Percentiles rank a stretch among this genome's conserved stretches.
Conservation (phyloP, 176 grass and related monocot genomes). For the Raddia distichophylla region DNA sequence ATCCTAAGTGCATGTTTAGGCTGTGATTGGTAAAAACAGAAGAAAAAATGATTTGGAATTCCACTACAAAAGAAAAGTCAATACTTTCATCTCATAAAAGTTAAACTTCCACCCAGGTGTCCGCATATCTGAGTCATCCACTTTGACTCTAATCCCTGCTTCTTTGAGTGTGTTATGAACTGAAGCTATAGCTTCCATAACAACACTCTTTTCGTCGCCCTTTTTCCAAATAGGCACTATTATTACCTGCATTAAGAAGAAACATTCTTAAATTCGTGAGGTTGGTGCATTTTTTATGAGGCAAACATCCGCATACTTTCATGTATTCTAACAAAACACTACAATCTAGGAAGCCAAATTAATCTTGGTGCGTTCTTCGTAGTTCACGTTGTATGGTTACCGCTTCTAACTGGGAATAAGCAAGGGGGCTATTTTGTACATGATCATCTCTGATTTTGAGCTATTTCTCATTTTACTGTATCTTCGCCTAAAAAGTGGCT, state of each 20-base stretch:
- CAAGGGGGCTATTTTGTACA: no score
- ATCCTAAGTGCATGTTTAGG: not conserved
- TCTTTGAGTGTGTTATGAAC: slow-evolving; percentile 68
- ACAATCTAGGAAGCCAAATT: slow-evolving; percentile 52
- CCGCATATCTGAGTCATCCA: slow-evolving; percentile 79
- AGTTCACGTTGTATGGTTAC: not conserved
- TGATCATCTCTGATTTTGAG: not conserved
- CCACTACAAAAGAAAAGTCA: slow-evolving; percentile 19
- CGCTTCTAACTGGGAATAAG: no score
- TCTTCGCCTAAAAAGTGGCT: not conserved
- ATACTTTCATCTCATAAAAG: slow-evolving; percentile 99
- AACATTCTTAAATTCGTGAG: slow-evolving; percentile 42
- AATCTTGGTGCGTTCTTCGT: not conserved
- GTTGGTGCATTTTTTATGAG: not conserved
- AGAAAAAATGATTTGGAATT: not conserved
- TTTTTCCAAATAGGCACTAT: slow-evolving; percentile 99
- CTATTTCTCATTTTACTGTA: not conserved
- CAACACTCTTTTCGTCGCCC: slow-evolving; percentile 65
- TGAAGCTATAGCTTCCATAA: slow-evolving; percentile 79
- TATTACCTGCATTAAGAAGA: slow-evolving; percentile 60
- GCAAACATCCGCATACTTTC: not conserved
- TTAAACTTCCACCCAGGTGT: slow-evolving; percentile 97
- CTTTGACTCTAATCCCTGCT: slow-evolving; percentile 89
- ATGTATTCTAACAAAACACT: slow-evolving; percentile 41
- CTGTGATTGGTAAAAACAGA: slow-evolving; percentile 4